These are phyloP conservation scores for Trifolium dubium DNA, from an alignment of 306 rosid genomes.

Conservation along the genomic window DNA sequence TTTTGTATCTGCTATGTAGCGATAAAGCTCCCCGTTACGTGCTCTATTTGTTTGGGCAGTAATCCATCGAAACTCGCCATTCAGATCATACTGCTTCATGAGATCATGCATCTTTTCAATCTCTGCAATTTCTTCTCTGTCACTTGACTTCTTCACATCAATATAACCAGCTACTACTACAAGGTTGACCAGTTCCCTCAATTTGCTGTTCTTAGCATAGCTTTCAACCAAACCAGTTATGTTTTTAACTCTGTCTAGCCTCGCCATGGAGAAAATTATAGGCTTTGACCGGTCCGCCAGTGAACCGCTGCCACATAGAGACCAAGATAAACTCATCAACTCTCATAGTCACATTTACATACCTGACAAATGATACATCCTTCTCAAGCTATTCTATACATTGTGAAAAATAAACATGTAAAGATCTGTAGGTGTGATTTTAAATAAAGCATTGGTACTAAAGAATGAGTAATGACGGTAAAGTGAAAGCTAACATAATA, in stretches of 20 bases:
- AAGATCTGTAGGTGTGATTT: neutral
- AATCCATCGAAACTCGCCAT: constrained; percentile 88
- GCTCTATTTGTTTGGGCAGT: constrained; percentile 86
- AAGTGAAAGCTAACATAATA: constrained; percentile 29
- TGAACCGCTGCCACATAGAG: constrained; percentile 63
- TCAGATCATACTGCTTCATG: constrained; percentile 57
- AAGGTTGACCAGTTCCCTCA: constrained; percentile 89
- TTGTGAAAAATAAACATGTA: neutral
- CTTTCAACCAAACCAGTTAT: constrained; percentile 81
- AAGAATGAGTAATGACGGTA: constrained; percentile 12
- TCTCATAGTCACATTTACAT: neutral
- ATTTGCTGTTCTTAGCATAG: constrained; percentile 68
- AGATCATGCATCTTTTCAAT: constrained; percentile 92
- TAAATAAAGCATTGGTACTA: constrained; percentile 5
- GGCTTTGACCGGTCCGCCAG: constrained; percentile 81
- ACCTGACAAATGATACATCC: neutral
- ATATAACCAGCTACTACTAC: constrained; percentile 83
- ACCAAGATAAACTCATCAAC: constrained; percentile 31
- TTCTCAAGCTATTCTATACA: constrained; percentile 25
- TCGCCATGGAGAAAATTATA: constrained; percentile 86
- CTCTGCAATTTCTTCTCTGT: constrained; percentile 90
- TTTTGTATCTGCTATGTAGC: constrained; percentile 81
- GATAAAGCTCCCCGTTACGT: constrained; percentile 92
- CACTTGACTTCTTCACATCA: constrained; percentile 75
- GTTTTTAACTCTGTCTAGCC: constrained; percentile 85